These are phyloP conservation scores for Entamoeba histolytica DNA, from an alignment of 208 protist genomes.

Conservation along the genomic window DNA sequence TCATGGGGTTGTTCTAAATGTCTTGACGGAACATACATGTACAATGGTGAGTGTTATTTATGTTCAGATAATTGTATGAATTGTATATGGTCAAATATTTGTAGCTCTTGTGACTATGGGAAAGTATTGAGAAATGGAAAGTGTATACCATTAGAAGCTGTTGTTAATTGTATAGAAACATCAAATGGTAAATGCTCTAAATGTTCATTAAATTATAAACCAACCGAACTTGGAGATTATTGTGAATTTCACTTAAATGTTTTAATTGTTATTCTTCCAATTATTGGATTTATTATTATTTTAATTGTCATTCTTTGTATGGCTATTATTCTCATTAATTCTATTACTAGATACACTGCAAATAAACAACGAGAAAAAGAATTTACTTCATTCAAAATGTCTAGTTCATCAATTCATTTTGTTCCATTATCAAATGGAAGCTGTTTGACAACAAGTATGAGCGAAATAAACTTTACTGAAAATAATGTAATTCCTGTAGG, in stretches of 20 bases:
- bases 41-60: background rate
- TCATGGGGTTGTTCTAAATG: background rate
- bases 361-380: background rate
- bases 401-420: background rate
- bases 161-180: background rate
- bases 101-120: background rate
- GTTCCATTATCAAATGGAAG: background rate
- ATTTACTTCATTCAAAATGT: background rate
- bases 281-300: background rate
- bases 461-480: background rate
- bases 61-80: background rate
- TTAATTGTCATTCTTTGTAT: background rate
- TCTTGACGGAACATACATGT: background rate
- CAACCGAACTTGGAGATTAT: background rate
- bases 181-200: background rate
- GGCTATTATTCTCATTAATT: background rate
- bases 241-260: background rate
- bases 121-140: background rate
- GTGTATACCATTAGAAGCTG: background rate
- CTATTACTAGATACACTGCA: background rate
- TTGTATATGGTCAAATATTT: background rate
- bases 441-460: background rate
- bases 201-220: background rate
- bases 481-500: background rate
- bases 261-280: background rate